A percentile compares a stretch with the other conserved stretches of the same genome.
These are phyloP conservation scores for Daldinia vernicosa DNA, from an alignment of 495 filamentous ascomycete species.

Conservation along the genomic window DNA sequence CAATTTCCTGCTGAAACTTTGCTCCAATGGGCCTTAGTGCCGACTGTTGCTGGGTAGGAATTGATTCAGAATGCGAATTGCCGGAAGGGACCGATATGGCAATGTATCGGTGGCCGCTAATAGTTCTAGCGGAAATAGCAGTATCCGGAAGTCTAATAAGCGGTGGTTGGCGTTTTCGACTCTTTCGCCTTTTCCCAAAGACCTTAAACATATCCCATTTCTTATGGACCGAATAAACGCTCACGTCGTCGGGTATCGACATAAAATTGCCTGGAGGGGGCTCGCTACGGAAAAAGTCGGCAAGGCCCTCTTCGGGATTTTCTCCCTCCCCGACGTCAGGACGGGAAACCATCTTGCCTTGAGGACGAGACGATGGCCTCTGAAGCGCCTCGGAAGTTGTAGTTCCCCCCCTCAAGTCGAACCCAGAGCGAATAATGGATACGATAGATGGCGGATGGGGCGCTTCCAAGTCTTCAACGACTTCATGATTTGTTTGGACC, in stretches of 20 bases:
- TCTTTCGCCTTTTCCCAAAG: constrained; percentile 37
- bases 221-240: constrained; percentile 29
- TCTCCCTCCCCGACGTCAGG: constrained; percentile 25
- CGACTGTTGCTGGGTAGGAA: constrained; percentile 14
- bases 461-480: constrained; percentile 13
- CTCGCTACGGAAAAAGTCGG: constrained; percentile 55
- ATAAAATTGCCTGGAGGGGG: constrained; percentile 53
- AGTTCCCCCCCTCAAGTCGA: constrained; percentile 11
- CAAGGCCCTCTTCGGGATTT: constrained; percentile 43
- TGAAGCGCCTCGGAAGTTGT: constrained; percentile 11
- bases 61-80: not conserved
- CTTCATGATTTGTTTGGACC: constrained; percentile 29
- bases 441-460: constrained; percentile 28
- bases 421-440: constrained; percentile 20
- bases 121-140: constrained; percentile 54
- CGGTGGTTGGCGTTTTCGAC: constrained; percentile 30
- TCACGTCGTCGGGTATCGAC: constrained; percentile 48
- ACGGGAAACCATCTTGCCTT: constrained; percentile 34
- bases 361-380: constrained; percentile 3
- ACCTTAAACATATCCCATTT: constrained; percentile 43
- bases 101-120: constrained; percentile 56
- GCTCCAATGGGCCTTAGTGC: constrained; percentile 12
- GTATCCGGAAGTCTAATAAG: constrained; percentile 56
- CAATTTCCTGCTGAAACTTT: constrained; percentile 5
- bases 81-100: constrained; percentile 60